Base-by-base conservation (phyloP, 2,329 filamentous ascomycete species). In the Aspergillus awamori region DNA sequence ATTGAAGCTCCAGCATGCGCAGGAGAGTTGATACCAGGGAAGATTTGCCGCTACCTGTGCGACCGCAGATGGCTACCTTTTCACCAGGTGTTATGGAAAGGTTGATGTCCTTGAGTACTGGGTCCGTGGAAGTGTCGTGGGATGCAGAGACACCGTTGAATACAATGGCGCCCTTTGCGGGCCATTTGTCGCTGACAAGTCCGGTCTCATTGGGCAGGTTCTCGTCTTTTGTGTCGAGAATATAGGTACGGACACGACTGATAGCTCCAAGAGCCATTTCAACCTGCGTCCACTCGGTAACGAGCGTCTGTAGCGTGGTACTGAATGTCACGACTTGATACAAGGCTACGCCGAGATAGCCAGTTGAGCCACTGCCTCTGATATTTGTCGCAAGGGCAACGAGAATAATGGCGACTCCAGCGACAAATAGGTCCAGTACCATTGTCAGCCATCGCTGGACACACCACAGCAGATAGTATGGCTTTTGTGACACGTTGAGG, bases 211-310 rank as follows among this genome's bases (percentile, higher is more conserved):
- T 1, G 11, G 15, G 7, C 3, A 45, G 1, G 49, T 61, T 13
- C 13, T 38, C 55, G 26, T 56, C 63, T 28, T 63, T 76, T 49
- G 78, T 78, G 56, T 71, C 73, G 6, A 17, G 13, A 38, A 77
- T 75, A 43, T 86, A 85, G 8, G 78, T 78, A 64, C 82, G 82
- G 61, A 86, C 78, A 20, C 85, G 76, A 1, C 80, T 74, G n/a
- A 87, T 78, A 2, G 83, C 83, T 10, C 84, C 84, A 39, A 87
- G 77, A 11, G 80, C 80, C 0, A 83, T 86, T 65, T 87, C 85
- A 2, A 87, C 72, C 13, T 77, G 73, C 0, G 84, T 86, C 83
- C 84, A 87, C 30, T 76, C 77, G 24, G 74, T 69, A 24, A 83
- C 76, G 15, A 84, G 69, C 6, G 78, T 64, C 41, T 78, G 79